phyloP scores from a whole-genome alignment of 768 basidiomycete species.

The Lactarius sp. region DNA sequence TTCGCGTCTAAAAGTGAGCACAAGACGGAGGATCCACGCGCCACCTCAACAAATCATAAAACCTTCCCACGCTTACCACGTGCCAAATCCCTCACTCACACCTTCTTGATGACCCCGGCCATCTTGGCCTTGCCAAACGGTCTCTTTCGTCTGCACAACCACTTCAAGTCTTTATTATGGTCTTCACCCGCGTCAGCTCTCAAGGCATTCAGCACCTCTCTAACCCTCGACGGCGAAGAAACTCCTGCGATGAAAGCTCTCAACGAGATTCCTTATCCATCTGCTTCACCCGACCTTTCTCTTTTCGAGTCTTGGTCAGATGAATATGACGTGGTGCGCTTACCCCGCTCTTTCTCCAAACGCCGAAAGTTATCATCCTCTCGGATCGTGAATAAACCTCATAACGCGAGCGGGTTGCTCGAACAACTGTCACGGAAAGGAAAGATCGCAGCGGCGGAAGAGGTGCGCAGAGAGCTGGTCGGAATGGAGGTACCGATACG shows the following conservation, averaged over 20 bases:
- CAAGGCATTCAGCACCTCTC: conserved; percentile 28
- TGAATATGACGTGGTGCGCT: conserved; percentile 30
- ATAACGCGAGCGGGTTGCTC: conserved; percentile 26
- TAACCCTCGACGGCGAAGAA: conserved; percentile 24
- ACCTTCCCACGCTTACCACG: neutral
- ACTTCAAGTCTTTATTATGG: conserved; percentile 9
- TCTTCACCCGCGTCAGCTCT: neutral
- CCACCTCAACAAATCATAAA: neutral
- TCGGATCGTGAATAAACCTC: too few species aligned
- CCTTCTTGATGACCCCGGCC: conserved; percentile 8
- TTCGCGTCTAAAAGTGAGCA: too few species aligned
- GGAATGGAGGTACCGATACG: conserved; percentile 37
- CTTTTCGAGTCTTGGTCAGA: conserved; percentile 37
- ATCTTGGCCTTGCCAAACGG: conserved; percentile 10
- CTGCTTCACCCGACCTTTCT: conserved; percentile 30
- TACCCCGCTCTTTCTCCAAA: neutral
- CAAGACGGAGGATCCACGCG: too few species aligned
- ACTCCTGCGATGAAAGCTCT: conserved; percentile 37
- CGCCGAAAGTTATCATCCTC: neutral
- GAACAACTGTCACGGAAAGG: conserved; percentile 30
- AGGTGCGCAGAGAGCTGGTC: conserved; percentile 39
- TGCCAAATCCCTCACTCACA: too few species aligned
- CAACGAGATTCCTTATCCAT: conserved; percentile 35
- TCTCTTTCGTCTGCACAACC: conserved; percentile 10
- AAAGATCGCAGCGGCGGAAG: conserved; percentile 34